Evolutionary conservation across 805 yeast genomes (phyloP).

Genomic region (Saccharomyces jurei): DNA sequence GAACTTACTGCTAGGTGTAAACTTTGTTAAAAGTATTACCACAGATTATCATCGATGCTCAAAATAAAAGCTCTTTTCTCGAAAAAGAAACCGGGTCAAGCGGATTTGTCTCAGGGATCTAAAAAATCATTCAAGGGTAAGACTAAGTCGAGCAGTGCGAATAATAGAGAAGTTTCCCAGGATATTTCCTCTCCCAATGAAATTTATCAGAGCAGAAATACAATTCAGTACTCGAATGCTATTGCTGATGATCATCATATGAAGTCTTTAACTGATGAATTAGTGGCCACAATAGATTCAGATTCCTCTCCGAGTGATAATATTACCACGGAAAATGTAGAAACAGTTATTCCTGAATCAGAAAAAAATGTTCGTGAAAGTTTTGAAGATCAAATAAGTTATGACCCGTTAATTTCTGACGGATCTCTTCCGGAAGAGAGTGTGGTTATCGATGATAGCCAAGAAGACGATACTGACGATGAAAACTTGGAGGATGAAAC

Average conservation of each 20-base stretch:
- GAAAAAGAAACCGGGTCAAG: not conserved
- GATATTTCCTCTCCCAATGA: not conserved
- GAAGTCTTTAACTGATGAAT: not conserved
- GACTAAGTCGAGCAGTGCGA: not conserved
- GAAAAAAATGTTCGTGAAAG: slow-evolving; percentile 1
- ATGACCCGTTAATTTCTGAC: not conserved
- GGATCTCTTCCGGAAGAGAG: not conserved
- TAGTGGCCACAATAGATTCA: not conserved
- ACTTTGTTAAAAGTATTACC: not conserved
- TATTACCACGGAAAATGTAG: not conserved
- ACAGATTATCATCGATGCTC: not conserved
- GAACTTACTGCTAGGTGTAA: not conserved
- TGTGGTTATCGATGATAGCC: not conserved
- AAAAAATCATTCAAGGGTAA: not conserved
- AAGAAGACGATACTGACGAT: not conserved
- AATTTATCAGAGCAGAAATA: not conserved
- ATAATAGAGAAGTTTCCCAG: not conserved
- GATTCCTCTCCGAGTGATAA: not conserved
- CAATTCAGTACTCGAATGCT: not conserved
- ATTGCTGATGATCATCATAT: not conserved
- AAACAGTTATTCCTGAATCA: slow-evolving; percentile 1
- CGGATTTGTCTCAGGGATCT: not conserved
- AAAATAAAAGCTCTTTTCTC: not conserved
- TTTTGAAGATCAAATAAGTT: slow-evolving; percentile 1
- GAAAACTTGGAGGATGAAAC: slow-evolving; percentile 9